Percentiles rank a stretch among this genome's conserved stretches.
Conservation (phyloP, 306 rosid genomes). For the Prinsepia uniflora region DNA sequence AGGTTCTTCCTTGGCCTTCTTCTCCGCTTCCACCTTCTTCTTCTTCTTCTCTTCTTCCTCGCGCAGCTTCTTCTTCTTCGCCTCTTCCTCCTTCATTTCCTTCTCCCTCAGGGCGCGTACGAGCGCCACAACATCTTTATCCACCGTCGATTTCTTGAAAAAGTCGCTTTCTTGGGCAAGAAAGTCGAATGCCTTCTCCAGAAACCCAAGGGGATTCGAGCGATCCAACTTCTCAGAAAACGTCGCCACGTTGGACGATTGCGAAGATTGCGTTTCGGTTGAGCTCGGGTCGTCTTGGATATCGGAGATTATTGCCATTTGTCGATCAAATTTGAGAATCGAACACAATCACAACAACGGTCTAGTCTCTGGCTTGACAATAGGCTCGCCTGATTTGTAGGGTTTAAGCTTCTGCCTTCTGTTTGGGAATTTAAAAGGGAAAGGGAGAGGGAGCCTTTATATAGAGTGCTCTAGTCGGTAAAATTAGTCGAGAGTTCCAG, state of each 20-base stretch:
- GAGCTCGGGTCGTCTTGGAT: slow-evolving; percentile 37
- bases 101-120: slow-evolving; percentile 34
- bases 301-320: slow-evolving; percentile 80
- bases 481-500: neutral
- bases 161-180: slow-evolving; percentile 43
- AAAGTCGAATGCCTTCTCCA: slow-evolving; percentile 56
- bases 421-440: neutral
- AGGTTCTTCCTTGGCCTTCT: slow-evolving; percentile 9
- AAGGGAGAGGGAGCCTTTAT: neutral
- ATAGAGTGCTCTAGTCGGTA: neutral
- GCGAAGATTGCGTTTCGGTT: slow-evolving; percentile 17
- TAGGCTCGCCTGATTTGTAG: neutral
- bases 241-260: slow-evolving; percentile 21
- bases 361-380: neutral
- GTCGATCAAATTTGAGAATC: neutral
- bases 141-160: slow-evolving; percentile 41
- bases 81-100: slow-evolving; percentile 34
- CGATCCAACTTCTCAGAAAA: slow-evolving; percentile 60
- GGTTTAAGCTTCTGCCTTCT: slow-evolving; percentile 1
- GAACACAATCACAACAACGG: too few relatives aligned
- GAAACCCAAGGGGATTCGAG: slow-evolving; percentile 49
- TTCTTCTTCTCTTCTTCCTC: slow-evolving; percentile 27
- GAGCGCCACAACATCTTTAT: slow-evolving; percentile 34
- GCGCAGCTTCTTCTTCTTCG: slow-evolving; percentile 21
- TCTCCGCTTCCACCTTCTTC: slow-evolving; percentile 19